A percentile compares a stretch with the other conserved stretches of the same genome.
phyloP scores from a whole-genome alignment of 2,329 filamentous ascomycete species.

The Xylaria sp. region DNA sequence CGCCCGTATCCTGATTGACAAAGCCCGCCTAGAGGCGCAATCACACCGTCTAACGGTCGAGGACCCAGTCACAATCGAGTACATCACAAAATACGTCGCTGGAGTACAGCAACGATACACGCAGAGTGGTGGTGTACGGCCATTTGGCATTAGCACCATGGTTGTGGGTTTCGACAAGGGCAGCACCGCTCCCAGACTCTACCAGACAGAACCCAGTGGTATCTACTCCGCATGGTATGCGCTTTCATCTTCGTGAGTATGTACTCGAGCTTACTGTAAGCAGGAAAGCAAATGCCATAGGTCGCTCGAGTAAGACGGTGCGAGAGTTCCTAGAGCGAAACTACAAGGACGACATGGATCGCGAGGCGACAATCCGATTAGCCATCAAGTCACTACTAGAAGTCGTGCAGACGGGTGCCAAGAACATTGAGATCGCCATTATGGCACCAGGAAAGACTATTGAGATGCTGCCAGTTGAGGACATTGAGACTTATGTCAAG shows the following conservation, averaged over 20 bases:
- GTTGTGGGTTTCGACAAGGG: slow-evolving; percentile 98
- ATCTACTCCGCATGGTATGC: slow-evolving; percentile 98
- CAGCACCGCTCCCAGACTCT: slow-evolving; percentile 87
- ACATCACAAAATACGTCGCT: slow-evolving; percentile 99
- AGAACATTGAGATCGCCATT: slow-evolving; percentile 99
- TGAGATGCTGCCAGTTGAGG: slow-evolving; percentile 93
- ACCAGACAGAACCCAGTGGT: slow-evolving; percentile 98
- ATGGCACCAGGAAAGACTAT: slow-evolving; percentile 93
- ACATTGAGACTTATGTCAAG: slow-evolving; percentile 98
- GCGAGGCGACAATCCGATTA: slow-evolving; percentile 93
- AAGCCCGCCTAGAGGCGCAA: slow-evolving; percentile 95
- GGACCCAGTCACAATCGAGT: slow-evolving; percentile 97
- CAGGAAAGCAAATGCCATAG: slow-evolving; percentile 99
- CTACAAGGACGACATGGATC: slow-evolving; percentile 98
- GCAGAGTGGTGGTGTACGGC: slow-evolving; percentile 95
- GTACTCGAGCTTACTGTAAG: slow-evolving; percentile 31
- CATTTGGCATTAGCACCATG: slow-evolving; percentile 98
- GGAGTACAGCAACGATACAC: slow-evolving; percentile 99
- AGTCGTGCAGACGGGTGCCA: slow-evolving; percentile 97
- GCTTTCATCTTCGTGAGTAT: slow-evolving; percentile 20
- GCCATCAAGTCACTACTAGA: slow-evolving; percentile 98
- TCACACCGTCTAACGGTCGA: slow-evolving; percentile 97
- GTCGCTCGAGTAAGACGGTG: slow-evolving; percentile 97
- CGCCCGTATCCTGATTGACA: slow-evolving; percentile 97
- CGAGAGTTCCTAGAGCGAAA: slow-evolving; percentile 98